These are phyloP conservation scores for Astrephomene gubernaculifera DNA, from an alignment of 139 green algal species.

Conservation along the genomic window DNA sequence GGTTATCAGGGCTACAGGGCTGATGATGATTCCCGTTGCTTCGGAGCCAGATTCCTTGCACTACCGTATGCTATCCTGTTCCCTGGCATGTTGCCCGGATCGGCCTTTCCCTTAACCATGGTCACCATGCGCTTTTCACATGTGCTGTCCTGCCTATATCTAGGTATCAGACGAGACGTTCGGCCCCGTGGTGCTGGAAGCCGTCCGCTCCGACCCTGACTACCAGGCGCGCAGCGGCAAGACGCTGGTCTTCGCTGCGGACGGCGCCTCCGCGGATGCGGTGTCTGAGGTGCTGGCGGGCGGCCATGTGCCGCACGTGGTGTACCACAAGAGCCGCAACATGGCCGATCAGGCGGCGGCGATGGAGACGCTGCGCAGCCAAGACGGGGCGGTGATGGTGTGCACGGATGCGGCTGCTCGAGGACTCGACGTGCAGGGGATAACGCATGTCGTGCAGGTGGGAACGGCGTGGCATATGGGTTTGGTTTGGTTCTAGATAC, in stretches of 20 bases:
- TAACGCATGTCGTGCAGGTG: constrained; percentile 84
- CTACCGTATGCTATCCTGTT: too few species aligned
- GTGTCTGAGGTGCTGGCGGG: constrained; percentile 49
- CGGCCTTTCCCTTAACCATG: too few species aligned
- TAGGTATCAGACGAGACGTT: constrained; percentile 47
- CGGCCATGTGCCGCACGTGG: constrained; percentile 32
- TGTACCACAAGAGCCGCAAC: constrained; percentile 73
- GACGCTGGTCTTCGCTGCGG: constrained; percentile 87
- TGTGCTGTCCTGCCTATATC: too few species aligned
- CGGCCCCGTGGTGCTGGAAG: constrained; percentile 14
- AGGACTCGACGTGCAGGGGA: constrained; percentile 88
- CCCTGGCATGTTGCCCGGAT: too few species aligned
- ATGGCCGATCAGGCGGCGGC: constrained; percentile 54
- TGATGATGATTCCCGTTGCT: neutral
- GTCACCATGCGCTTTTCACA: too few species aligned
- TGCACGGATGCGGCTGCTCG: constrained; percentile 93
- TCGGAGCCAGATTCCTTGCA: neutral
- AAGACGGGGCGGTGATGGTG: constrained; percentile 79
- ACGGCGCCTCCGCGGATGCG: constrained; percentile 66
- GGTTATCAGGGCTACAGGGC: neutral
- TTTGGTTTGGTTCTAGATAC: too few species aligned
- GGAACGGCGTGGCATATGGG: neutral
- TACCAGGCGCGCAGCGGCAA: constrained; percentile 49
- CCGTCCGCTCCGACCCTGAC: constrained; percentile 50
- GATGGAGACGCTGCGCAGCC: constrained; percentile 56